Evolutionary conservation across 2,329 filamentous ascomycete genomes (phyloP), one percentile per base, ranked within the genome.

Genomic region (Myrmaecium sp.): DNA sequence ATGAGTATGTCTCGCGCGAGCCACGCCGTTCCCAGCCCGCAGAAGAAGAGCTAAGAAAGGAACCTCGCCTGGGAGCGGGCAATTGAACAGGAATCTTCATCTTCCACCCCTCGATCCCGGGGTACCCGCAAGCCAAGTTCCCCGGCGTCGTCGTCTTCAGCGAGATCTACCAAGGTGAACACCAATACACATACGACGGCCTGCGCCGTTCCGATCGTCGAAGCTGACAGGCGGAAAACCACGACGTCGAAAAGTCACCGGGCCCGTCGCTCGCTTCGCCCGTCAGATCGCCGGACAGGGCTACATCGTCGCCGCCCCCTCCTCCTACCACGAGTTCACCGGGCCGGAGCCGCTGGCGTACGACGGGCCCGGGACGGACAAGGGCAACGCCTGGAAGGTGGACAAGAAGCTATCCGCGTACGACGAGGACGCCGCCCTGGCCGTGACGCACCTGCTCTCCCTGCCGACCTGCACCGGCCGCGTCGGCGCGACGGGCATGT

Each of bases 291-390:
- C 82, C 20, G 78, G 81, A 3, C 80, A 92, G 37, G 86, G 84
- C 43, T 94, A 91, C 59, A 91, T 94, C 39, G 83, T 86, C 37
- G 84, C 79, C 6, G 83, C 83, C 0, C 82, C 83, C 1, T 89
- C 79, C 18, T 84, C 75, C 17, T 94, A 93, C 54, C 84, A 94
- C 49, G 84, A 94, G 52, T 94, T 94, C 55, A 81, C 74, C 1
- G 78, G 78, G 4, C 80, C 83, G 0, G 80, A 86, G 42, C 61
- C 84, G 7, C 61, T 94, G 21, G 69, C 78, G 26, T 94, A 94
- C 50, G 80, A 94, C 46, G 81, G 64, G 1, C 76, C 78, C 2
- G 84, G 89, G 27, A 95, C 86, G 0, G 81, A 93, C 49, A 62
- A 69, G 22, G 84, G 86, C 14, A 95, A 94, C 49, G 65, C 70